Percentiles rank a stretch among this genome's conserved stretches.
These are phyloP conservation scores for Salicornia ramosissima DNA, from an alignment of 148 eudicot genomes.

Conservation along the genomic window DNA sequence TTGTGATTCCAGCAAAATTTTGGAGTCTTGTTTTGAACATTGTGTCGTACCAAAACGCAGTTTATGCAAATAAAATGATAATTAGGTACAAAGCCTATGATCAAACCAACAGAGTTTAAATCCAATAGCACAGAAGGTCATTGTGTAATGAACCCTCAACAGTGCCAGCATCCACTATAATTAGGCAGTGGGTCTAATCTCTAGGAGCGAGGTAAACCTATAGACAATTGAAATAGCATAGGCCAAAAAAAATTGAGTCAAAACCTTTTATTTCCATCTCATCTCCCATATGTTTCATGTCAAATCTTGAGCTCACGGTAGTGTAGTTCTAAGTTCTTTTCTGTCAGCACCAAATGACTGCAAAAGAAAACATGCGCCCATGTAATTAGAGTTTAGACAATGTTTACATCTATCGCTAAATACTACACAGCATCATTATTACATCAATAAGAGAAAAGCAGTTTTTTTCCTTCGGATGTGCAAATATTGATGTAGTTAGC, in stretches of 20 bases:
- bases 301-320: constrained; percentile 43
- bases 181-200: constrained; percentile 11
- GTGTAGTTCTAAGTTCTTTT: constrained; percentile 64
- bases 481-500: background rate
- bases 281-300: background rate
- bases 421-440: background rate
- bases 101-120: background rate
- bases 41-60: background rate
- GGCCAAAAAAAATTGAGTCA: constrained; percentile 20
- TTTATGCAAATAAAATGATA: background rate
- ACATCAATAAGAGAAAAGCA: background rate
- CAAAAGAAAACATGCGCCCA: constrained; percentile 11
- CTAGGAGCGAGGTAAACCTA: constrained; percentile 19
- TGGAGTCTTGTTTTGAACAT: background rate
- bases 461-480: no score
- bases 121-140: background rate
- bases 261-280: constrained; percentile 17
- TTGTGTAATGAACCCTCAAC: background rate
- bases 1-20: constrained; percentile 1
- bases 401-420: background rate
- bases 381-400: background rate
- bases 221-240: constrained; percentile 15
- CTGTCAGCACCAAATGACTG: constrained; percentile 93
- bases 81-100: constrained; percentile 6
- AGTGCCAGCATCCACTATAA: constrained; percentile 6